These are phyloP conservation scores for Debaryomyces fabryi DNA, from an alignment of 1,139 yeast genomes.

Conservation along the genomic window DNA sequence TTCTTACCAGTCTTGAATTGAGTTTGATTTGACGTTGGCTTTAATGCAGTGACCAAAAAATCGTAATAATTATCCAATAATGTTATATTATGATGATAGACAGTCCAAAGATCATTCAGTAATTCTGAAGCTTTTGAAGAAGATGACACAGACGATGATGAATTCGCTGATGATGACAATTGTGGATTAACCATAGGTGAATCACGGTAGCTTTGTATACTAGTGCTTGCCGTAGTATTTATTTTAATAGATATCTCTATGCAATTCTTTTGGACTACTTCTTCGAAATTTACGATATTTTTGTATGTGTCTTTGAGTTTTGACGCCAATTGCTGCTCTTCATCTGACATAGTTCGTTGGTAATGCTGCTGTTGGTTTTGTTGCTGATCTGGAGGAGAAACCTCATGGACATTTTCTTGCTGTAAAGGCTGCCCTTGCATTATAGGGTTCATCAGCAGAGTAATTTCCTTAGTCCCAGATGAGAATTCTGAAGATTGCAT, in stretches of 20 bases:
- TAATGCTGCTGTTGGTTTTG: conserved; percentile 17
- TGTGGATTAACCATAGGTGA: conserved; percentile 22
- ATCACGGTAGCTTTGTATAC: conserved; percentile 21
- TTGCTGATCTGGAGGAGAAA: conserved; percentile 10
- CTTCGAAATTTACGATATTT: conserved; percentile 66
- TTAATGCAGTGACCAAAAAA: conserved; percentile 67
- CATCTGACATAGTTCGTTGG: conserved; percentile 52
- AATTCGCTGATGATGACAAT: conserved; percentile 21
- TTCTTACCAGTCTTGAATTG: conserved; percentile 73
- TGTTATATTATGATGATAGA: conserved; percentile 66
- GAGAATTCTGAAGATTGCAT: not conserved
- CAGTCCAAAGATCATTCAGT: conserved; percentile 68
- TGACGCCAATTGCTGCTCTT: conserved; percentile 70
- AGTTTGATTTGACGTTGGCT: conserved; percentile 55
- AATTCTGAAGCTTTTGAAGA: conserved; percentile 49
- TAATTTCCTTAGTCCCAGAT: not conserved
- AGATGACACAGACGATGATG: conserved; percentile 22
- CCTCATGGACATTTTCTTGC: conserved; percentile 12
- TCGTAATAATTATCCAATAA: conserved; percentile 71
- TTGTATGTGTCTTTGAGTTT: conserved; percentile 75
- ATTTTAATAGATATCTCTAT: conserved; percentile 55
- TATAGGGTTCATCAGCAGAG: not conserved
- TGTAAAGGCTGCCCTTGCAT: conserved; percentile 1
- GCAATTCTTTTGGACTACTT: conserved; percentile 69
- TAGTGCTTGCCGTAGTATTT: conserved; percentile 33